Evolutionary conservation across 192 early-diverging fungal species (phyloP), one percentile per base, ranked within the genome.

Genomic region (Entrophospora sp.): DNA sequence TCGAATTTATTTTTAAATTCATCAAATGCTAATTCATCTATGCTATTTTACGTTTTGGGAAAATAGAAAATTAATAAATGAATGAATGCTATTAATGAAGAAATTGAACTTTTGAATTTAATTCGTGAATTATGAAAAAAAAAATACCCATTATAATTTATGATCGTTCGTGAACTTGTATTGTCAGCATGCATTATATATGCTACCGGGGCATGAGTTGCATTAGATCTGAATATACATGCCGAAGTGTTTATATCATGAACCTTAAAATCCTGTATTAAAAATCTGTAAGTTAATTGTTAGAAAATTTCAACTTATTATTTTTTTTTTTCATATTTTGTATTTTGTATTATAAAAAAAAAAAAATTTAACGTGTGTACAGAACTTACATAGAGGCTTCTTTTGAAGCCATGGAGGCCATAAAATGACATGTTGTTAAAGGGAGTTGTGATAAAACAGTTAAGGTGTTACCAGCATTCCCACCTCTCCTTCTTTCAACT

Each of bases 401-500:
- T 48, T 72, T 65, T 36, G 74, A 68, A 6, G 76, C 80, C 56
- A 84, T 55, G 18, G 76, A 75, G 32, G 80, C 78, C 79, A 84
- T 81, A 36, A 74, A 76, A 69, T 68, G 75, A 49, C 75, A 61
- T 25, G 71, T 62, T 5, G 67, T 48, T 2, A 46, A 37, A 4
- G 77, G 75, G 36, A 78, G 76, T 49, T 87, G 85, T 31, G 75
- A 70, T 10, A 87, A 67, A 5, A 85, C 76, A 28, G 75, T 72
- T 16, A 82, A 74, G 6, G 80, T 79, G 43, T 88, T 88, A 28
- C 76, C 75, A 24, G 76, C 73, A 44, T 88, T 88, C 16, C 86
- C 86, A 27, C 86, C 86, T 20, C 81, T 74, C n/a, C 86, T 74
- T 46, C 80, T 74, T 48, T 88, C 81, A n/a, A 83, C 75, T 31